phyloP scores from a whole-genome alignment of 2,329 filamentous ascomycete species.

The Thelonectria rubi region DNA sequence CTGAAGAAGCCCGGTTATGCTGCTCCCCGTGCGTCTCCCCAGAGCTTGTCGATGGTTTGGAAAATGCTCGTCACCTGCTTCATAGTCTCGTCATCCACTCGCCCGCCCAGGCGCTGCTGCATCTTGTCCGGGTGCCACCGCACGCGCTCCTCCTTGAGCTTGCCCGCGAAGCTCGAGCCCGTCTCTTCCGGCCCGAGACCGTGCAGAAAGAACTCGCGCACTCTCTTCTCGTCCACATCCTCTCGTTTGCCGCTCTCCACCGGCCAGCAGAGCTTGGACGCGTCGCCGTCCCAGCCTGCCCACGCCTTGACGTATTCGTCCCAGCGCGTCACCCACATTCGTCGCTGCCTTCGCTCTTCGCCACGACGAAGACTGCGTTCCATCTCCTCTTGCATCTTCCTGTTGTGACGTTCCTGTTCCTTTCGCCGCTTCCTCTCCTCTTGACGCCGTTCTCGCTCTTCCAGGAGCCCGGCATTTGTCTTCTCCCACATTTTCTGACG shows the following conservation, averaged over 20 bases:
- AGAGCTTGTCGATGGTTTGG: constrained; percentile 85
- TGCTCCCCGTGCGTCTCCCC: constrained; percentile 67
- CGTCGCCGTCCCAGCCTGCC: constrained; percentile 60
- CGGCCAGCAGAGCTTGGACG: constrained; percentile 73
- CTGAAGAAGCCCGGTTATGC: no score
- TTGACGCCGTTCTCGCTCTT: constrained; percentile 74
- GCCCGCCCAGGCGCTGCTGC: constrained; percentile 82
- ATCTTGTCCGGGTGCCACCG: constrained; percentile 99
- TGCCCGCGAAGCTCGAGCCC: constrained; percentile 56
- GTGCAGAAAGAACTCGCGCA: constrained; percentile 74
- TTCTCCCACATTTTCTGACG: constrained; percentile 95
- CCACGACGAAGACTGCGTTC: constrained; percentile 74
- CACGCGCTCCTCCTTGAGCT: constrained; percentile 84
- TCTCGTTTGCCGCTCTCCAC: constrained; percentile 65
- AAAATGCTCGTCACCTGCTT: constrained; percentile 88
- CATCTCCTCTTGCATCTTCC: constrained; percentile 69
- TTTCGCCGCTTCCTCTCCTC: constrained; percentile 60
- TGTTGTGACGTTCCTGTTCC: constrained; percentile 60
- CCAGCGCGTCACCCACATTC: constrained; percentile 69
- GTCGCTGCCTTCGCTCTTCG: constrained; percentile 66
- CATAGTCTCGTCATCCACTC: constrained; percentile 77
- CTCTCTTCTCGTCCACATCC: constrained; percentile 66
- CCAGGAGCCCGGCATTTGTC: constrained; percentile 83
- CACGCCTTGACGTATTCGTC: constrained; percentile 71
- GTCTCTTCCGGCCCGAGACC: constrained; percentile 55